phyloP scores from a whole-genome alignment of 75 land plant genomes.

The Chamaecyparis obtusa region DNA sequence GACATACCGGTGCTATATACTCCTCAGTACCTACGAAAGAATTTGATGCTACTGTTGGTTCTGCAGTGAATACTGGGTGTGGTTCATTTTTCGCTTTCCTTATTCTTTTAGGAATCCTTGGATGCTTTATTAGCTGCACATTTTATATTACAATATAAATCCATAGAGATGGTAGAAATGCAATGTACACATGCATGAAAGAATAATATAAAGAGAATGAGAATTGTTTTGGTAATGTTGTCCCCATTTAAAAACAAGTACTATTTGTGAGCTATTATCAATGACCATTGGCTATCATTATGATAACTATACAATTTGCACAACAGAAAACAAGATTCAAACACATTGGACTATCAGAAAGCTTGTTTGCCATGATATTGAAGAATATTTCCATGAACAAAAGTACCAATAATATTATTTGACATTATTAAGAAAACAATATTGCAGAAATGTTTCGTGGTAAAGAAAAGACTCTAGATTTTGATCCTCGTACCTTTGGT shows the following conservation, averaged over 20 bases:
- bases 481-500: slow-evolving; percentile 56
- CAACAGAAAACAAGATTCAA: not conserved
- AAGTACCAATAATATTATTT: not conserved
- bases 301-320: not conserved
- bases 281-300: not conserved
- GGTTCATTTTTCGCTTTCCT: slow-evolving; percentile 47
- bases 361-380: not conserved
- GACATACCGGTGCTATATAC: slow-evolving; percentile 96
- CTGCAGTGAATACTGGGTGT: slow-evolving; percentile 83
- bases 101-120: slow-evolving; percentile 27
- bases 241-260: not conserved
- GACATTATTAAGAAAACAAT: not conserved
- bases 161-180: not conserved
- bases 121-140: slow-evolving; percentile 62
- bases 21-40: slow-evolving; percentile 99
- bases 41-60: slow-evolving; percentile 77
- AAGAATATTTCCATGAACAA: not conserved
- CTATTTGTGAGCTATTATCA: not conserved
- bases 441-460: not conserved
- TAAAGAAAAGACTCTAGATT: not conserved
- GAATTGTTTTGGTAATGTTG: not conserved
- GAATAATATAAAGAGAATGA: not conserved
- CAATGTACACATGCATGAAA: not conserved
- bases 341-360: not conserved
- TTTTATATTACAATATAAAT: not conserved